Base-by-base conservation (phyloP, 192 early-diverging fungal genomes). In the Gryganskiella cystojenkinii region DNA sequence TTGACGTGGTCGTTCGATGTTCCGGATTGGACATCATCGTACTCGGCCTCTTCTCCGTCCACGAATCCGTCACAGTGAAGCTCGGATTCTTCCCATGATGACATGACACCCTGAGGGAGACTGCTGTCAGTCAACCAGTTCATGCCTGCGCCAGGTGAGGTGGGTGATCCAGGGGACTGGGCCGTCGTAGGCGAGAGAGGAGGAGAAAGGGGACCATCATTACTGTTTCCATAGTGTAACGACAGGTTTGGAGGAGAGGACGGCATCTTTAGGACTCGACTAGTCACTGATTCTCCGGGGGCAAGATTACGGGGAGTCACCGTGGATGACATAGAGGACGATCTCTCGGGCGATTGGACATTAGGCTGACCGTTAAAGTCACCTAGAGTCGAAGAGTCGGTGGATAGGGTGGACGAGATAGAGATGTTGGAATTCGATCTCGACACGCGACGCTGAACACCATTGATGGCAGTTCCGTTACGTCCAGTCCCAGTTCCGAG, bases 231-330 rank as follows among this genome's bases (percentile, higher is more conserved):
- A 45, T 57, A 57, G 24, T 63, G 47, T 24, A 61, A 35, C 5
- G 61, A 59, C 7, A 78, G 31, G 33, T 78, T 78, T 7, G 74
- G 74, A 5, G 74, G 74, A 5, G 66, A 78, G 1, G 74, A 68
- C 3, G 74, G 74, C 15, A 25, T 43, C 25, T 42, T 24, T 31
- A 78, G 15, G 17, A 78, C 60, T 24, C 74, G 37, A 40, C 37
- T 13, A 40, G 19, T 1, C 22, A 8, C 22, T 30, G 57, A 8
- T 27, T 10, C 37, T 30, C 20, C 13, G 31, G 24, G 6, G 20
- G 9, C 33, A 15, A 9, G 57, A 22, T 22, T n/a, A 59, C 22
- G 55, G n/a, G n/a, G 43, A 44, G 43, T 44, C 17, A 17, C 43
- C 43, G 43, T 44, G 47, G 6, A 40, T 40, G 37, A 40, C 37